Base-by-base conservation (phyloP, 805 yeast genomes). In the Yarrowia osloensis region DNA sequence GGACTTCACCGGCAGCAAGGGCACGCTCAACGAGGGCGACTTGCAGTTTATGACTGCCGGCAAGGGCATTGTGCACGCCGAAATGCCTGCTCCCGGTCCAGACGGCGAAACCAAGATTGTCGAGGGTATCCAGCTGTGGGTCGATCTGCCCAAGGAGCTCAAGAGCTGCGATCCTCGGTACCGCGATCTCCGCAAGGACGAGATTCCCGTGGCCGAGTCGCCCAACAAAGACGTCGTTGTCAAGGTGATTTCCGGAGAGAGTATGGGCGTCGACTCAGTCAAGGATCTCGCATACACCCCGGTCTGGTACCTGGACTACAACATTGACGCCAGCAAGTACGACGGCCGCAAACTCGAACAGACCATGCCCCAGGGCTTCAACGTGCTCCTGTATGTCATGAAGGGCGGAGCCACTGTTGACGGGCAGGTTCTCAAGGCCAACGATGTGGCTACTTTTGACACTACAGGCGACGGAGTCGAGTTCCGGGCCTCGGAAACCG, bases 31-130 rank as follows among this genome's bases (percentile, higher is more conserved):
- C 69, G 85, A 90, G 8, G 97, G 96, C 66, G 97, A 91, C 75
- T 79, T 91, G 70, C 97, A 91, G 77, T 90, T 91, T 76, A 91
- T 91, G 97, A 91, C 96, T 42, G 97, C 97, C 7, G 97, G 97
- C 68, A 84, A 83, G 72, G 97, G 95, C 66, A 84, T 90, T 46
- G 90, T 89, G 50, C 97, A 91, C 76, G 84, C 91, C 3, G 97
- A 91, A 74, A 91, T 91, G 86, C 96, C 96, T 7, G 86, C 86
- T 52, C 78, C 79, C 47, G 77, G 79, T 69, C 80, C 79, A 17
- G 80, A 82, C 55, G 78, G 75, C 42, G 72, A 71, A 13, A 47
- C 68, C 37, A 85, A 87, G 0, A 75, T 82, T 17, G 49, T 57
- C 4, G 81, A 80, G 66, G 96, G 96, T 69, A 79, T 90, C 82